Evolutionary conservation across 371 early-diverging fungal species (phyloP).

Genomic region (Mortierella sp.): DNA sequence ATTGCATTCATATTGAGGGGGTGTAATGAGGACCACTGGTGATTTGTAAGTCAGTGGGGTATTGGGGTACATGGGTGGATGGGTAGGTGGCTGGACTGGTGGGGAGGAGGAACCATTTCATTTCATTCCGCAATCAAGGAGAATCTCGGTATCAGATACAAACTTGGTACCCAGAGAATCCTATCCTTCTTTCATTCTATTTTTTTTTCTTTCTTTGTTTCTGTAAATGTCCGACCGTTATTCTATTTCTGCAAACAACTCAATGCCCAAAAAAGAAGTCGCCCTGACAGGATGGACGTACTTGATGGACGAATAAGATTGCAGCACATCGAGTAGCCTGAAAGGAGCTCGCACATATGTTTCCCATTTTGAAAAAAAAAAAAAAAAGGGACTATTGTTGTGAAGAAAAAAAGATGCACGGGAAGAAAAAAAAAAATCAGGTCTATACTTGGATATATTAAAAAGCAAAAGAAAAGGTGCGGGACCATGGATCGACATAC

Average conservation of each 20-base stretch:
- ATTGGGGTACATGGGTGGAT: too few species aligned
- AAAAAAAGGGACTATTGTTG: neutral
- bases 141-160: too few species aligned
- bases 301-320: constrained; percentile 17
- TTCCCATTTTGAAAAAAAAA: neutral
- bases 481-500: neutral
- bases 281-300: constrained; percentile 5
- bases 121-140: too few species aligned
- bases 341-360: neutral
- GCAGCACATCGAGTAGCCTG: neutral
- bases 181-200: neutral
- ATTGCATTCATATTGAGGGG: too few species aligned
- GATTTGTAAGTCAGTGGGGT: too few species aligned
- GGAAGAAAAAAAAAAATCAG: neutral
- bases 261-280: neutral
- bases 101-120: too few species aligned
- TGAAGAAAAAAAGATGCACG: neutral
- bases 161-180: too few species aligned
- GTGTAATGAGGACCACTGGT: too few species aligned
- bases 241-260: neutral
- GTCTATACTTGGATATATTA: neutral
- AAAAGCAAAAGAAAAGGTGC: neutral
- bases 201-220: neutral
- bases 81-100: too few species aligned
- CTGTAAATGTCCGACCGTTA: neutral